Base-by-base conservation (phyloP, 768 basidiomycete genomes). In the Suillus fuscotomentosus region DNA sequence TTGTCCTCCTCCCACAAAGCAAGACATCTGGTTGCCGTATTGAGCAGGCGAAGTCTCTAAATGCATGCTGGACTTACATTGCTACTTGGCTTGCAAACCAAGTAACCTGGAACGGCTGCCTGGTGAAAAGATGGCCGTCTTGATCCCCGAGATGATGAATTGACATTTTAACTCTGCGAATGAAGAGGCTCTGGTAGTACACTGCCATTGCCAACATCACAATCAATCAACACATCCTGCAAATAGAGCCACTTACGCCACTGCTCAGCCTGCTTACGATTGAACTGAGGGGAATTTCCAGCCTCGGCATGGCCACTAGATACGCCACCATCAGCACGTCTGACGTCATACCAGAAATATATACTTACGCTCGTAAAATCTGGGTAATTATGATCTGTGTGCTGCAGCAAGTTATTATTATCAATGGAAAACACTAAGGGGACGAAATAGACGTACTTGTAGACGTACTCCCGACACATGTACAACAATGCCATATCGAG, bases 31-130 rank as follows among this genome's bases (percentile, higher is more conserved):
- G 15, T 66, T 39, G 68, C 64, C 15, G 31, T 41, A 15, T 17
- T 38, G 4, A 57, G 48, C 45, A 51, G 42, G 69, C 65, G 14
- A 68, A 62, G 45, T 72, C 67, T 64, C 70, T 24, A 9, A n/a
- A 61, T 20, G 39, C 22, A n/a, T 13, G 7, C 7, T 22, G 11
- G 9, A 75, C 86, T 47, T 69, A 89, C 88, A 86, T 84, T 0
- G 84, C 81, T 7, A 90, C 78, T 68, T 89, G 89, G 65, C 84
- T 87, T 39, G 84, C 78, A 67, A 90, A 90, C 91, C 91, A 92
- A 53, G 82, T 81, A 61, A 86, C 83, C 68, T 88, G 85, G 74
- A 85, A 91, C 0, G 91, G 91, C 0, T 89, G 84, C 34, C 90
- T 81, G 22, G 86, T 84, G 38, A 92, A 78, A 69, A 86, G 76